Percentiles rank a stretch among this genome's conserved stretches.
Conservation (phyloP, 495 filamentous ascomycete species). For the Talaromyces adpressus region DNA sequence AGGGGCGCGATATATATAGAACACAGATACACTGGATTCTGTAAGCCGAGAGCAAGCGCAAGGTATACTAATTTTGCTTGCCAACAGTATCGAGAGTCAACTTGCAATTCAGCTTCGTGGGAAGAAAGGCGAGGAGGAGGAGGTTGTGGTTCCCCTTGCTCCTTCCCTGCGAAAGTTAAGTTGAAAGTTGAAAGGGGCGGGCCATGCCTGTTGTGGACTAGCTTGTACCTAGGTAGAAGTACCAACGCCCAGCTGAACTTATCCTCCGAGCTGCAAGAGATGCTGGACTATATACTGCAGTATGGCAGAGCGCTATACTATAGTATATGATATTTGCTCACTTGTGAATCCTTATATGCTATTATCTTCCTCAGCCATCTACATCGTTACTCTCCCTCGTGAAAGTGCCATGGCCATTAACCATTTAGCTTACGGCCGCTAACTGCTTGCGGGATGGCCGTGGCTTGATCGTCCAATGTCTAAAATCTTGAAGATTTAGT, state of each 20-base stretch:
- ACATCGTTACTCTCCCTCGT: background rate
- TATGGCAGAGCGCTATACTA: too few species aligned
- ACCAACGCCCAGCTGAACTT: background rate
- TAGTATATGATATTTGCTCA: too few species aligned
- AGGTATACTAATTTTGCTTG: background rate
- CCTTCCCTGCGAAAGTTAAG: background rate
- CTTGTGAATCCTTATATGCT: too few species aligned
- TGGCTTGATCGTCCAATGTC: background rate
- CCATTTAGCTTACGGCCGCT: background rate
- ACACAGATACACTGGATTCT: background rate
- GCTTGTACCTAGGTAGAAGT: background rate
- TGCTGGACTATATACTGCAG: too few species aligned
- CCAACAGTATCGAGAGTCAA: background rate
- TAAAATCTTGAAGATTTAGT: background rate
- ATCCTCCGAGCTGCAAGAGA: background rate
- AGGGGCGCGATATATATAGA: background rate
- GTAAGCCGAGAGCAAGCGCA: background rate
- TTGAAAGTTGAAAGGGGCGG: background rate
- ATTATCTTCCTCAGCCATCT: too few species aligned
- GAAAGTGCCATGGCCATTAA: background rate
- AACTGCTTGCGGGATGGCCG: background rate
- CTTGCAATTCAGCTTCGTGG: background rate
- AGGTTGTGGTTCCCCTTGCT: background rate
- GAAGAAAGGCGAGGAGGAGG: background rate
- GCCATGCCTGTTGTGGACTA: background rate